phyloP scores from a whole-genome alignment of 2,329 filamentous ascomycete genomes.

The Alternaria gaisen region DNA sequence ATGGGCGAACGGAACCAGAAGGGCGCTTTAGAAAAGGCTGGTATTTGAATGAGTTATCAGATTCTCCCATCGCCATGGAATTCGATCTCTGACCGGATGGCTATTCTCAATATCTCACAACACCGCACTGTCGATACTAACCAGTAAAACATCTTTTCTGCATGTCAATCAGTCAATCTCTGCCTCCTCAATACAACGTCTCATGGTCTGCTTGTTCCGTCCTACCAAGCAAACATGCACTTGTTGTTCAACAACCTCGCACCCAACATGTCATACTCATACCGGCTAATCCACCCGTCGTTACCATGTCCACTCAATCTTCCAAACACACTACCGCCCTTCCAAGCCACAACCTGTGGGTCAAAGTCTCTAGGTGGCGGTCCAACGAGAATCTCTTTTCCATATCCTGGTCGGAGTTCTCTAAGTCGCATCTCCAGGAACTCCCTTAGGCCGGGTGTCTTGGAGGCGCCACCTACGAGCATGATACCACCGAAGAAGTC shows the following conservation, averaged over 20 bases:
- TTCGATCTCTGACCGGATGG: neutral
- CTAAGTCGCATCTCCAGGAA: conserved; percentile 86
- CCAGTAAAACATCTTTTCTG: neutral
- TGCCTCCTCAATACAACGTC: neutral
- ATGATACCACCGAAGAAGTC: conserved; percentile 70
- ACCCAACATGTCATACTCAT: conserved; percentile 89
- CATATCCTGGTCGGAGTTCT: conserved; percentile 66
- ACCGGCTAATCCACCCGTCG: conserved; percentile 89
- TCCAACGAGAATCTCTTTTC: conserved; percentile 73
- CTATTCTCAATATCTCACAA: neutral
- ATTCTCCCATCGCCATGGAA: neutral
- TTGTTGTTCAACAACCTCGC: conserved; percentile 72
- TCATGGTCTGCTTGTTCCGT: neutral
- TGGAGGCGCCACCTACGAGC: conserved; percentile 50
- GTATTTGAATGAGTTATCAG: neutral
- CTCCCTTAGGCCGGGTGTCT: conserved; percentile 73
- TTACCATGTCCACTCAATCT: conserved; percentile 81
- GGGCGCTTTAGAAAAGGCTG: neutral
- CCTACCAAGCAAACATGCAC: conserved; percentile 55
- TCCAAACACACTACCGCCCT: conserved; percentile 95
- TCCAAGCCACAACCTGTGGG: conserved; percentile 97
- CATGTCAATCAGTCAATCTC: neutral
- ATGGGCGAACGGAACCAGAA: neutral
- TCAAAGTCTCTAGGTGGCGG: conserved; percentile 90
- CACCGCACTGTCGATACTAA: neutral